Conservation (phyloP, 352 stramenopile species). For the Phytophthora pinifolia region DNA sequence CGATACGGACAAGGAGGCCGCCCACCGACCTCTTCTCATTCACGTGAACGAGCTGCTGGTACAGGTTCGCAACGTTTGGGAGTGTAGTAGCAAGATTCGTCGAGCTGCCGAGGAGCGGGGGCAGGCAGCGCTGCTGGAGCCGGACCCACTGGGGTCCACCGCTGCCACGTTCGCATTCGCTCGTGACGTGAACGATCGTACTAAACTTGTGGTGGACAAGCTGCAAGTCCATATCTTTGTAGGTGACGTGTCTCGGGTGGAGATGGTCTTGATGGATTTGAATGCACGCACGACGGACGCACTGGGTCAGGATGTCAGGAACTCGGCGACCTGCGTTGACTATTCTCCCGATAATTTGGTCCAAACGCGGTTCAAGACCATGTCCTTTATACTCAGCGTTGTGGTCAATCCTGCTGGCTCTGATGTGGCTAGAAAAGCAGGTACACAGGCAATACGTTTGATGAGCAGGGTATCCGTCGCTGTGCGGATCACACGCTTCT, state of each 20-base stretch:
- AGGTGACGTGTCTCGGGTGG: constrained; percentile 31
- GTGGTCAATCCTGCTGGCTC: constrained; percentile 17
- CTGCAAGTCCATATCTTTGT: constrained; percentile 57
- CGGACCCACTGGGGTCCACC: constrained; percentile 62
- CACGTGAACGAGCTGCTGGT: constrained; percentile 51
- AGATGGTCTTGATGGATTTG: constrained; percentile 41
- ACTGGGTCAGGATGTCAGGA: constrained; percentile 65
- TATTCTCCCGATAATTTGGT: constrained; percentile 59
- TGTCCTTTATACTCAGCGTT: constrained; percentile 55
- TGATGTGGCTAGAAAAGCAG: neutral
- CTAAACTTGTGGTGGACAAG: constrained; percentile 53
- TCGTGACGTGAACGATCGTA: constrained; percentile 49
- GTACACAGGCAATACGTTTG: constrained; percentile 14
- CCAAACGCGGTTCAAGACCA: constrained; percentile 67
- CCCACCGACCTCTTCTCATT: constrained; percentile 50
- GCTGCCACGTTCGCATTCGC: constrained; percentile 62
- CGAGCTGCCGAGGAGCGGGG: constrained; percentile 31
- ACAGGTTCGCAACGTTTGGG: constrained; percentile 44
- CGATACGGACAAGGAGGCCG: constrained; percentile 45
- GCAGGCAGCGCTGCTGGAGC: constrained; percentile 42
- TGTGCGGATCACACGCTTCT: constrained; percentile 59
- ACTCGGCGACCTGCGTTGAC: constrained; percentile 55
- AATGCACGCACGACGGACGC: constrained; percentile 63
- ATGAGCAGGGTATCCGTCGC: constrained; percentile 48
- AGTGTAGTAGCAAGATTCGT: constrained; percentile 51